These are phyloP conservation scores for Leptomonas seymouri DNA, from an alignment of 208 protist genomes.

Conservation along the genomic window DNA sequence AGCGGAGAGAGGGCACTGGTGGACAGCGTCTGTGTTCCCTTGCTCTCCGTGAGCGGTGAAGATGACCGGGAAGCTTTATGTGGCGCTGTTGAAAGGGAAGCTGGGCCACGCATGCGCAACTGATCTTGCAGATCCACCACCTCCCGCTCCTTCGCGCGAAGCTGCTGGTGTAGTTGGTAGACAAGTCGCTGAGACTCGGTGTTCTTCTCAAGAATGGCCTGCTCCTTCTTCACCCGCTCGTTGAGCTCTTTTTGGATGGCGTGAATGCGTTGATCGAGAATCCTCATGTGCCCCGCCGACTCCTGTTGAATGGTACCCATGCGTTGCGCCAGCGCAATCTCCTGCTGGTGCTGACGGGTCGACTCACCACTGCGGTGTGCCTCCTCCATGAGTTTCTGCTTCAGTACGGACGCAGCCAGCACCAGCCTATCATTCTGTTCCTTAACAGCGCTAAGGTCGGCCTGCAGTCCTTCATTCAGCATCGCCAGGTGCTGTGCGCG, in stretches of 20 bases:
- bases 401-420: conserved; percentile 71
- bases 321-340: conserved; percentile 80
- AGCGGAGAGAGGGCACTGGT: conserved; percentile 11
- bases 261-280: conserved; percentile 63
- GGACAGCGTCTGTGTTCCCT: conserved; percentile 54
- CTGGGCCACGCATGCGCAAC: conserved; percentile 18
- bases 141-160: conserved; percentile 76
- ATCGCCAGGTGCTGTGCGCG: conserved; percentile 50
- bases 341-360: conserved; percentile 65
- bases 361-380: conserved; percentile 54
- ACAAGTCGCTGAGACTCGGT: conserved; percentile 75
- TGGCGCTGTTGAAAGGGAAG: background rate
- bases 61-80: background rate
- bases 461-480: conserved; percentile 68
- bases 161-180: conserved; percentile 70
- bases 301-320: conserved; percentile 83
- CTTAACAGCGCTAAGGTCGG: conserved; percentile 61
- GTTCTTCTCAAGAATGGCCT: conserved; percentile 61
- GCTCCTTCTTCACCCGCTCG: conserved; percentile 65
- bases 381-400: conserved; percentile 78
- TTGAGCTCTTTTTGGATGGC: conserved; percentile 78
- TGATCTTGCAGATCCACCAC: conserved; percentile 56
- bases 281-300: conserved; percentile 61
- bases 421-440: conserved; percentile 88
- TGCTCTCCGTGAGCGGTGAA: conserved; percentile 14